Evolutionary conservation across 2,329 filamentous ascomycete species (phyloP), one percentile per base, ranked within the genome.

Genomic region (Arthrobotrys sinensis): DNA sequence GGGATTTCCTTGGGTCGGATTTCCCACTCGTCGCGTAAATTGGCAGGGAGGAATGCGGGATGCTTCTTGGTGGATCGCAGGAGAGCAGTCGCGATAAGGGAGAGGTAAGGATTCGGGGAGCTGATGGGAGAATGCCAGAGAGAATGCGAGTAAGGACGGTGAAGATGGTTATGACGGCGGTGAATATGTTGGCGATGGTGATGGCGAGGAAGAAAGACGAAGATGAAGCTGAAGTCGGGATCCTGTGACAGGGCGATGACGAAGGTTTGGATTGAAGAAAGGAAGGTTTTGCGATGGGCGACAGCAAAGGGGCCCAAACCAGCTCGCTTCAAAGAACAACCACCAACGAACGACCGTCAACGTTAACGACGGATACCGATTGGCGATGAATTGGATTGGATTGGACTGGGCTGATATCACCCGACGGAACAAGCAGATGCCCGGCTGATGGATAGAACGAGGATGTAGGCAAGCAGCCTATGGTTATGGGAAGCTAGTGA

Each of bases 11-110:
- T 34, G 40, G 36, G 38, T 28, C 36, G 57, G 57, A 32, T 32
- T 71, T 50, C 34, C 60, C 45, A 34, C 36, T n/a, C 40, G 68
- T 72, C 68, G 68, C 68, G 68, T 72, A 72, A 65, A 52, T 46
- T 14, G 32, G 32, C 19, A 50, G 45, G 48, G n/a, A 46, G 60
- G 68, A 72, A 72, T 71, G 55, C 67, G 53, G 45, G 52, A 57
- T 36, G 52, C 32, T 57, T 36, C 12, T 7, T 40, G 5, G 32
- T 38, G 34, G 34, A 57, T 38, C 52, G 34, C 52, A 57, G 32
- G 24, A 57, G n/a, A 11, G 52, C 7, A 12, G 67, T 71, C 68
- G 68, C 68, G 68, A 72, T 72, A 72, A 65, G 67, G 40, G 32
- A 71, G 57, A 50, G 4, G n/a, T 5, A n/a, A 34, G 52, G 2